These are phyloP conservation scores for Dictyostelium capitatum DNA, from an alignment of 78 protist species.

Conservation along the genomic window DNA sequence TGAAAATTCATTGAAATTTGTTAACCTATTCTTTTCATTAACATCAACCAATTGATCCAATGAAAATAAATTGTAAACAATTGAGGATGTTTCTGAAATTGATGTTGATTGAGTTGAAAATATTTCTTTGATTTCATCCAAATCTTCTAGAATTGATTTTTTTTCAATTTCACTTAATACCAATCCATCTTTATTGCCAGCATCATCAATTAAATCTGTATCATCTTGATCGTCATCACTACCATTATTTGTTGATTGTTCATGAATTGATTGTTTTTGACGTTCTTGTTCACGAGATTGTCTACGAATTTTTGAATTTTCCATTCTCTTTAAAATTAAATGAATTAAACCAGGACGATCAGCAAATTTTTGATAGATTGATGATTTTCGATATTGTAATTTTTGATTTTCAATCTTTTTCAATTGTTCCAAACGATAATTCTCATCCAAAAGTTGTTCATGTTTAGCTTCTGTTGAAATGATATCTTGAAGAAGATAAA, in stretches of 20 bases:
- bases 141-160: background rate
- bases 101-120: constrained; percentile 10
- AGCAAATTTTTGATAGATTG: background rate
- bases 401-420: constrained; percentile 1
- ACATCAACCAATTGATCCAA: background rate
- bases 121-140: background rate
- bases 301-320: background rate
- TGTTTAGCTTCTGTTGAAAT: background rate
- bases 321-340: background rate
- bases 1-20: background rate
- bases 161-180: background rate
- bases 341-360: background rate
- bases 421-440: background rate
- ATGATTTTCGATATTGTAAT: background rate
- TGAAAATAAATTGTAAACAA: background rate
- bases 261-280: background rate
- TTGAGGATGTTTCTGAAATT: background rate
- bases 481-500: constrained; percentile 4
- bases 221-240: background rate
- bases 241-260: background rate
- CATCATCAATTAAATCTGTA: no score
- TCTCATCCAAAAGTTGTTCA: background rate
- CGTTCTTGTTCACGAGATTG: background rate
- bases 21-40: background rate
- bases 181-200: background rate